Conservation (phyloP, 768 basidiomycete genomes). For the Psilocybe cubensis region DNA sequence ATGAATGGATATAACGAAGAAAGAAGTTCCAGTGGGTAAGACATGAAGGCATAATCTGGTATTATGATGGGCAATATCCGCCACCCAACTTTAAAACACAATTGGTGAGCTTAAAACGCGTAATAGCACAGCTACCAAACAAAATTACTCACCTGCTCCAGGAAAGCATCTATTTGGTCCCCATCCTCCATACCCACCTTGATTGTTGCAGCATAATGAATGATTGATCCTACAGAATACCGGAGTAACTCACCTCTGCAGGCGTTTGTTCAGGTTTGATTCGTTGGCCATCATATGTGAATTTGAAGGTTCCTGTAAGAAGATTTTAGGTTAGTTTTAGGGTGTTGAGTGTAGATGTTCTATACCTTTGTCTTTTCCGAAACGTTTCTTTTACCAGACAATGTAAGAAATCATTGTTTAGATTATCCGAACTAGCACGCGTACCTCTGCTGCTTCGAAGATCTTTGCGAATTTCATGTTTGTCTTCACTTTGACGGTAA, state of each 20-base stretch:
- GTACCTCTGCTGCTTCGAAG: slow-evolving; percentile 68
- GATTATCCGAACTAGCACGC: slow-evolving; percentile 21
- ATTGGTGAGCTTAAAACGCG: neutral
- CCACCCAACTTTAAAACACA: slow-evolving; percentile 8
- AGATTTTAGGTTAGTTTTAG: neutral
- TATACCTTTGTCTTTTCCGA: slow-evolving; percentile 58
- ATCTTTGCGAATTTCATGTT: slow-evolving; percentile 69
- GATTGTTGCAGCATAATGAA: neutral
- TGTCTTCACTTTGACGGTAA: slow-evolving; percentile 68
- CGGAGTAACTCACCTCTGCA: slow-evolving; percentile 41
- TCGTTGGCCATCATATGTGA: slow-evolving; percentile 58
- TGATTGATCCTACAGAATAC: neutral
- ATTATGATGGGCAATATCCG: neutral
- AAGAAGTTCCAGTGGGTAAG: neutral
- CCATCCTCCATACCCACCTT: slow-evolving; percentile 65
- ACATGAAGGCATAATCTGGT: neutral
- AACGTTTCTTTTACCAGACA: slow-evolving; percentile 49
- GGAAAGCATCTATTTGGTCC: slow-evolving; percentile 62
- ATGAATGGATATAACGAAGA: neutral
- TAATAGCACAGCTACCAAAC: neutral
- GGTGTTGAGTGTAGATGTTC: neutral
- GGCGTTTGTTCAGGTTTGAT: slow-evolving; percentile 55
- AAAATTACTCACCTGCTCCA: slow-evolving; percentile 49
- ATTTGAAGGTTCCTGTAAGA: slow-evolving; percentile 62
- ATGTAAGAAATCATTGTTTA: neutral